Evolutionary conservation across 106 monocot genomes (phyloP), one percentile per base, ranked within the genome.

Genomic region (Apostasia shenzhenica): DNA sequence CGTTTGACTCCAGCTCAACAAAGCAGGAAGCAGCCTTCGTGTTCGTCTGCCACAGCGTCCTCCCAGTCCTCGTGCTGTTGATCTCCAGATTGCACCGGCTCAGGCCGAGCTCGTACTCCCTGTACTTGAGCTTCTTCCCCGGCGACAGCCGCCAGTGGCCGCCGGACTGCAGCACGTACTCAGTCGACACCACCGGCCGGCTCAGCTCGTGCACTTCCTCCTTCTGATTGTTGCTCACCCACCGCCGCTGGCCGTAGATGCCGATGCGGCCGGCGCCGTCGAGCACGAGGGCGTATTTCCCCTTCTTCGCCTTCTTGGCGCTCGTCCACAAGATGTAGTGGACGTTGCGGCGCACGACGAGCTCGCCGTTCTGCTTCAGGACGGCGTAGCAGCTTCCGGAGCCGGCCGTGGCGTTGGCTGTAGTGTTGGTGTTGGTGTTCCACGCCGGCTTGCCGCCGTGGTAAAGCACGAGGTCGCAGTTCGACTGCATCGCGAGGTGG

Each of bases 391-490:
- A 82, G 38, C 52, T 5, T 3, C 39, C 0, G 45, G n/a, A 37
- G 0, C 37, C 3, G 4, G 2, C 47, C 26, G 26, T 8, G 26
- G 1, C 5, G 8, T 14, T 5, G 48, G 37, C n/a, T 42, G 4
- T 45, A 14, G 48, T 45, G 41, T 61, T 47, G 38, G 70, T 66
- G 66, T 74, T 70, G 70, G 82, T 14, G 4, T 11, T 26, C 77
- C 82, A 82, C 0, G 69, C 77, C 1, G 54, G 45, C 1, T 57
- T 46, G 6, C 50, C 54, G 13, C 37, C 14, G 10, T 65, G 40
- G 54, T 72, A 66, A n/a, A 82, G 58, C 47, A 77, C 73, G 2
- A 82, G 82, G 65, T 77, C 59, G 70, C 82, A 82, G 54, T 78
- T 54, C n/a, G 62, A 0, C 37, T 70, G 77, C 77, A 82, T 77